Percentiles rank a stretch among this genome's conserved stretches.
These are phyloP conservation scores for Leucogyrophana mollusca DNA, from an alignment of 768 basidiomycete genomes.

Conservation along the genomic window DNA sequence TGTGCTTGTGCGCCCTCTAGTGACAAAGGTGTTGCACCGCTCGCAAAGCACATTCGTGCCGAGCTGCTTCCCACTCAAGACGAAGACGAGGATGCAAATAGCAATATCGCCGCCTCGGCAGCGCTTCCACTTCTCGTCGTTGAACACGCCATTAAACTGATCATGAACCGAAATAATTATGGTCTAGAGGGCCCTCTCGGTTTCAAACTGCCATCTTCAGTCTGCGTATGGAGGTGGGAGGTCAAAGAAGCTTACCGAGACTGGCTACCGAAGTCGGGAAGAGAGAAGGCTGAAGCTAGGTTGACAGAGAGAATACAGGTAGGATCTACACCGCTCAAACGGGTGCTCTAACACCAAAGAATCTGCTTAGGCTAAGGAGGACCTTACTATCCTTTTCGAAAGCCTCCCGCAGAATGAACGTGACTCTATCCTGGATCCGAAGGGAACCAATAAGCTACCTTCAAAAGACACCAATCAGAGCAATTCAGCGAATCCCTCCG, in stretches of 20 bases:
- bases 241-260: constrained; percentile 55
- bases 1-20: constrained; percentile 36
- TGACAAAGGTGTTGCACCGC: constrained; percentile 63
- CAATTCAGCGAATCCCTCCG: constrained; percentile 5
- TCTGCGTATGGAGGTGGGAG: constrained; percentile 88
- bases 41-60: constrained; percentile 70
- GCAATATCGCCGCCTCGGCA: constrained; percentile 31
- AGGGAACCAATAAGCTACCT: constrained; percentile 34
- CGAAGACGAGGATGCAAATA: constrained; percentile 44
- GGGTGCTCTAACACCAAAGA: neutral
- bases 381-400: constrained; percentile 53
- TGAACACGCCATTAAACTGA: constrained; percentile 60
- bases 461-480: constrained; percentile 32
- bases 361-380: constrained; percentile 52
- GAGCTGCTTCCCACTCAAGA: constrained; percentile 65
- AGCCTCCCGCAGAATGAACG: constrained; percentile 57
- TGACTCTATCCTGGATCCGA: constrained; percentile 54
- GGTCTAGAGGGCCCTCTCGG: constrained; percentile 59
- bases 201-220: constrained; percentile 55
- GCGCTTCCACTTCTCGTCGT: constrained; percentile 47
- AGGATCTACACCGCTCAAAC: constrained; percentile 16
- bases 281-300: constrained; percentile 61
- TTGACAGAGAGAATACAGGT: constrained; percentile 67
- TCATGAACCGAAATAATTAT: constrained; percentile 76
- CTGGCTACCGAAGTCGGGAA: constrained; percentile 66